Conservation (phyloP, 202 grass and related monocot genomes). For the Alloteropsis angusta region DNA sequence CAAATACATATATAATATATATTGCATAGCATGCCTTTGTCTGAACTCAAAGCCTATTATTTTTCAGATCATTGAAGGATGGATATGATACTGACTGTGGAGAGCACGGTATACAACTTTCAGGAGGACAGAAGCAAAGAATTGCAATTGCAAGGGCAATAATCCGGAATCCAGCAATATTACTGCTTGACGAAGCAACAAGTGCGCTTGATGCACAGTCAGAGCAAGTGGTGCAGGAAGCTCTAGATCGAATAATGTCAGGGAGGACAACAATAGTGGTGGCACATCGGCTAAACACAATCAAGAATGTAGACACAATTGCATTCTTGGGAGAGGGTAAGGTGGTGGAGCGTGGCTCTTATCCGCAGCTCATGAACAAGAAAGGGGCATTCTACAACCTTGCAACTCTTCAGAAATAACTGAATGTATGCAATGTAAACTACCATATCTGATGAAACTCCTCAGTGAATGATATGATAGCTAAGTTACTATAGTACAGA, state of each 20-base stretch:
- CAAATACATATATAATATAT: neutral
- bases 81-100: conserved; percentile 91
- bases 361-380: conserved; percentile 88
- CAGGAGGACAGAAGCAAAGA: conserved; percentile 91
- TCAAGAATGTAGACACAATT: conserved; percentile 83
- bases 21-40: neutral
- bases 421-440: conserved; percentile 15
- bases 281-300: conserved; percentile 92
- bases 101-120: conserved; percentile 76
- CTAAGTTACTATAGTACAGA: conserved; percentile 16
- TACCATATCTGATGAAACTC: neutral
- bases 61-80: conserved; percentile 77
- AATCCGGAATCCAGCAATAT: conserved; percentile 76
- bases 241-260: conserved; percentile 91
- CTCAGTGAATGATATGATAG: conserved; percentile 20
- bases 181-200: conserved; percentile 95
- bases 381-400: conserved; percentile 93
- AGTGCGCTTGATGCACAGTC: conserved; percentile 92
- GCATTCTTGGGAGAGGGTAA: conserved; percentile 83
- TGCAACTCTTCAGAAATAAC: conserved; percentile 66
- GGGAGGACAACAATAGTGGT: conserved; percentile 86
- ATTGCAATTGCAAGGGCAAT: conserved; percentile 95
- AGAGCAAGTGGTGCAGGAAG: conserved; percentile 92
- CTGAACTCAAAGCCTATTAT: neutral
- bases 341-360: conserved; percentile 80